A percentile compares a stretch with the other conserved stretches of the same genome.
These are phyloP conservation scores for Rhodotorula mucilaginosa DNA, from an alignment of 1,284 basidiomycete genomes.

Conservation along the genomic window DNA sequence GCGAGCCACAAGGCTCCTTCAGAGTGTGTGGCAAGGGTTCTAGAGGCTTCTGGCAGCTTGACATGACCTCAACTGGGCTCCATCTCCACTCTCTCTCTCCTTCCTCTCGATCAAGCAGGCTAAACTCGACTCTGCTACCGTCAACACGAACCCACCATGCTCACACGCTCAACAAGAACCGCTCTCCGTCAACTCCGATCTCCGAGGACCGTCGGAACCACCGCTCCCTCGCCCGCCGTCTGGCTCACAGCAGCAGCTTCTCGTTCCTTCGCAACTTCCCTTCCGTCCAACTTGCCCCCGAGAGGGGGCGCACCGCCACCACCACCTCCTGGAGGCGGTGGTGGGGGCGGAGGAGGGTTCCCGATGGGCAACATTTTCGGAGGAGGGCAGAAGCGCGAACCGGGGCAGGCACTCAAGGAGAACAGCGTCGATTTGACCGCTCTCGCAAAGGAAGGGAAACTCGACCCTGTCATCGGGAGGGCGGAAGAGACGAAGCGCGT, in stretches of 20 bases:
- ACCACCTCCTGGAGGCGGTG: slow-evolving; percentile 23
- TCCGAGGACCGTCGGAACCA: background rate
- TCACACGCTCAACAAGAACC: background rate
- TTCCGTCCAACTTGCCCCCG: background rate
- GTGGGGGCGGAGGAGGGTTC: slow-evolving; percentile 41
- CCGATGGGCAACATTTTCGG: slow-evolving; percentile 47
- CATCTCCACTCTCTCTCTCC: background rate
- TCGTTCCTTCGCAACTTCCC: background rate
- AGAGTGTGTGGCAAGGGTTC: background rate
- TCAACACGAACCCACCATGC: background rate
- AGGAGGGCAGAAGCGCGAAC: slow-evolving; percentile 39
- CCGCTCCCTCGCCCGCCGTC: background rate
- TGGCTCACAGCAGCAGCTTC: background rate
- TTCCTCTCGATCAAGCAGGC: background rate
- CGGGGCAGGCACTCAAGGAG: slow-evolving; percentile 42
- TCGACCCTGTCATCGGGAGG: slow-evolving; percentile 72
- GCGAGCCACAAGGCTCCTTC: background rate
- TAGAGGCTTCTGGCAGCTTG: no score
- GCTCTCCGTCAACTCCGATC: background rate
- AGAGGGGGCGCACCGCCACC: slow-evolving; percentile 15
- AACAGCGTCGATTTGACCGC: slow-evolving; percentile 81
- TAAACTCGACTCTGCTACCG: background rate
- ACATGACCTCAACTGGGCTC: background rate
- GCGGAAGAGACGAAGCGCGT: slow-evolving; percentile 76
- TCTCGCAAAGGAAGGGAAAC: slow-evolving; percentile 76